Evolutionary conservation across 805 yeast species (phyloP).

Genomic region (Saccharomyces jurei): DNA sequence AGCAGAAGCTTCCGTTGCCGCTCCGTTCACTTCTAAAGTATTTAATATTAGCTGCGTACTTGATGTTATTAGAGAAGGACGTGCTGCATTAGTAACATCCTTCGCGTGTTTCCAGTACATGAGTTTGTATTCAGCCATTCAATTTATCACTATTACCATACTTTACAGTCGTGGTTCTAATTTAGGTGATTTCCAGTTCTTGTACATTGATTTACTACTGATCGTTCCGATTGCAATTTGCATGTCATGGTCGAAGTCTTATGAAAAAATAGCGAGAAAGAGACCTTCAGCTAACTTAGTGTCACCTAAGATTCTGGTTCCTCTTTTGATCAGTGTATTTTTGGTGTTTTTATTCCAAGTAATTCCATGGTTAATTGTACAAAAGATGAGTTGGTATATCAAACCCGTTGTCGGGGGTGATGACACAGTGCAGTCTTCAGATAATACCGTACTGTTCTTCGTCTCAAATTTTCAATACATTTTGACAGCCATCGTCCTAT

Average conservation of each 20-base stretch:
- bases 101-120: conserved; percentile 96
- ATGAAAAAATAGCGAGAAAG: conserved; percentile 46
- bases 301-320: conserved; percentile 77
- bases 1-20: conserved; percentile 98
- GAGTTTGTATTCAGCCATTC: conserved; percentile 96
- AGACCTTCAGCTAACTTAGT: conserved; percentile 93
- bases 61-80: conserved; percentile 86
- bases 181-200: conserved; percentile 91
- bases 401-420: conserved; percentile 77
- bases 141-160: conserved; percentile 79
- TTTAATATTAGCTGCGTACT: conserved; percentile 91
- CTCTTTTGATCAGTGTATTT: conserved; percentile 70
- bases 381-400: conserved; percentile 62
- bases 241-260: conserved; percentile 96
- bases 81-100: conserved; percentile 90
- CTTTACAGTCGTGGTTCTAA: conserved; percentile 84
- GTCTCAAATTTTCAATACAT: conserved; percentile 86
- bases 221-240: conserved; percentile 92
- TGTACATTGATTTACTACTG: conserved; percentile 84
- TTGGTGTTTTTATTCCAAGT: conserved; percentile 60
- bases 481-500: conserved; percentile 69
- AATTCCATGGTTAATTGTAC: conserved; percentile 53
- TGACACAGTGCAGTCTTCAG: conserved; percentile 75
- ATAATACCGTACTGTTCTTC: conserved; percentile 78
- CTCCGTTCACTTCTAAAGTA: conserved; percentile 86